These are phyloP conservation scores for Colletotrichum liriopes DNA, from an alignment of 2,329 filamentous ascomycete species.

Conservation along the genomic window DNA sequence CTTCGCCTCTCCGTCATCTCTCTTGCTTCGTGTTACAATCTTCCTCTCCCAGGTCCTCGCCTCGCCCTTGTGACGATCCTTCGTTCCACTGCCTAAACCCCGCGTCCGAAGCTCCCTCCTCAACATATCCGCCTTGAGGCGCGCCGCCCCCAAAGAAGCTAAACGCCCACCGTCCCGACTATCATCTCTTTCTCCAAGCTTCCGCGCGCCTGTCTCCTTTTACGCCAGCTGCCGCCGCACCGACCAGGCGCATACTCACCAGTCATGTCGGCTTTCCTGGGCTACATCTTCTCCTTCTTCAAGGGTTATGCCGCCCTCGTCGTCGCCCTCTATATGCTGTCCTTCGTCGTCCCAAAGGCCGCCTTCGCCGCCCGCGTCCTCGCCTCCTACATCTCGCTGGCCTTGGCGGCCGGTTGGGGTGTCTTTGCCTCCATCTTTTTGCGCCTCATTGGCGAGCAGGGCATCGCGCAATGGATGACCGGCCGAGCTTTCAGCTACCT, in stretches of 20 bases:
- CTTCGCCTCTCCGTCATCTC: constrained; percentile 2
- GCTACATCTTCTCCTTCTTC: constrained; percentile 63
- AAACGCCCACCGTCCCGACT: constrained; percentile 37
- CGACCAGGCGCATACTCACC: constrained; percentile 26
- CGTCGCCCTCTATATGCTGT: constrained; percentile 74
- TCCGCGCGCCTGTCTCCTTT: constrained; percentile 34
- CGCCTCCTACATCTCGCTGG: constrained; percentile 75
- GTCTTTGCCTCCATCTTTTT: constrained; percentile 81
- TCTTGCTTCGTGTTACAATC: constrained; percentile 3
- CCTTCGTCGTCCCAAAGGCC: constrained; percentile 70
- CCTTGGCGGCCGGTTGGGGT: constrained; percentile 78
- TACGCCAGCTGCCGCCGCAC: constrained; percentile 35
- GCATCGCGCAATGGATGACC: constrained; percentile 88
- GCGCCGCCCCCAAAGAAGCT: constrained; percentile 37
- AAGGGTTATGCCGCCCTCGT: constrained; percentile 67
- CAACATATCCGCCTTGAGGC: constrained; percentile 34
- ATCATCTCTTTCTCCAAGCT: constrained; percentile 18
- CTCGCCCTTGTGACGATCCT: constrained; percentile 40
- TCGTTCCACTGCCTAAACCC: constrained; percentile 31
- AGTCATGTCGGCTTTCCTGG: constrained; percentile 56
- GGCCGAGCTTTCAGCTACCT: constrained; percentile 84
- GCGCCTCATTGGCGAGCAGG: constrained; percentile 78
- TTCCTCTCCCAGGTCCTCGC: neutral
- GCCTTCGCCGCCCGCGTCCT: constrained; percentile 80
- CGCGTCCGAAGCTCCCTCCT: constrained; percentile 35